Percentiles rank a stretch among this genome's conserved stretches.
These are phyloP conservation scores for Acarospora socialis DNA, from an alignment of 2,329 filamentous ascomycete genomes.

Conservation along the genomic window DNA sequence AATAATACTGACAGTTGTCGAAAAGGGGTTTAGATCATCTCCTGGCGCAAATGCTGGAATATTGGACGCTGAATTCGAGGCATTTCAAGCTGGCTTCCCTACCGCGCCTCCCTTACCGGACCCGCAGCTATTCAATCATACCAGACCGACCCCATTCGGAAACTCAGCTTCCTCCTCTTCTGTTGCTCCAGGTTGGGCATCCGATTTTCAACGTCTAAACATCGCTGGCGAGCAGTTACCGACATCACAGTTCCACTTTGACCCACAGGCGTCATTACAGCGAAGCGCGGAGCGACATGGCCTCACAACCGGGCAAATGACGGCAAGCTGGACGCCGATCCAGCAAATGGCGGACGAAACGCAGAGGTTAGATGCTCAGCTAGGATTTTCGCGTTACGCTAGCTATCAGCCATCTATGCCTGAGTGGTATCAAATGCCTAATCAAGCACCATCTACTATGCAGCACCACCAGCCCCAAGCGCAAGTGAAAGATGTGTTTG, in stretches of 20 bases:
- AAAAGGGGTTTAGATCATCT: slow-evolving; percentile 47
- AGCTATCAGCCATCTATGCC: neutral
- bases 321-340: too few species aligned
- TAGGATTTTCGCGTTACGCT: too few species aligned
- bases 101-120: slow-evolving; percentile 21
- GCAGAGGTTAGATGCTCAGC: too few species aligned
- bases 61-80: slow-evolving; percentile 53
- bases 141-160: slow-evolving; percentile 22
- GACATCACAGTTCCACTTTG: slow-evolving; percentile 35
- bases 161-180: slow-evolving; percentile 13
- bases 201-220: slow-evolving; percentile 32
- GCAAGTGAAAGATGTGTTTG: slow-evolving; percentile 26
- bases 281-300: too few species aligned
- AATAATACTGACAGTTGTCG: slow-evolving; percentile 10
- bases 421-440: slow-evolving; percentile 2
- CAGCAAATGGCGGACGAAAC: too few species aligned
- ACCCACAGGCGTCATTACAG: slow-evolving; percentile 23
- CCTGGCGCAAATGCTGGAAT: slow-evolving; percentile 38
- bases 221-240: slow-evolving; percentile 27
- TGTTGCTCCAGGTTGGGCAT: slow-evolving; percentile 27
- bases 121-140: slow-evolving; percentile 23
- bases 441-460: slow-evolving; percentile 17
- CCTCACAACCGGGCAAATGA: too few species aligned
- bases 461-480: slow-evolving; percentile 18
- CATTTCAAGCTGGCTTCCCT: slow-evolving; percentile 43